Conservation (phyloP, 2,329 filamentous ascomycete species). For the Fulvia fulva region DNA sequence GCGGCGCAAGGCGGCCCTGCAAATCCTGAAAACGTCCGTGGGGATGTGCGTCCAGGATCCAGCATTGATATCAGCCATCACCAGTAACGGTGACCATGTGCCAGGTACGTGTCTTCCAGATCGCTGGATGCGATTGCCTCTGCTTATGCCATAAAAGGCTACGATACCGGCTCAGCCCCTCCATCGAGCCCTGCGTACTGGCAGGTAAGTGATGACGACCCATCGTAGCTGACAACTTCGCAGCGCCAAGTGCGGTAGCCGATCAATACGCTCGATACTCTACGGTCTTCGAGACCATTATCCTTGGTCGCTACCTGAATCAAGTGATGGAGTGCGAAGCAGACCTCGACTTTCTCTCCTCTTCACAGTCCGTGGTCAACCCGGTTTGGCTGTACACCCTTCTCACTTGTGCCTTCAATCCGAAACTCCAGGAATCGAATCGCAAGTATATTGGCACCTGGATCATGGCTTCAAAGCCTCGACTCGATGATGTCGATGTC, state of each 20-base stretch:
- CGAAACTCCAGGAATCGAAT: slow-evolving; percentile 43
- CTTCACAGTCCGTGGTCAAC: slow-evolving; percentile 34
- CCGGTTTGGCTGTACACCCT: slow-evolving; percentile 42
- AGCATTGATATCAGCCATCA: slow-evolving; percentile 1
- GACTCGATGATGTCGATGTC: slow-evolving; percentile 19
- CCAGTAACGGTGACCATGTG: background rate
- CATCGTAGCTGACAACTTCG: slow-evolving; percentile 1
- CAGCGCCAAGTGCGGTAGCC: slow-evolving; percentile 14
- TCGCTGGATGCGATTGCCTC: background rate
- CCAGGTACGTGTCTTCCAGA: slow-evolving; percentile 14
- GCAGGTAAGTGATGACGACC: slow-evolving; percentile 1
- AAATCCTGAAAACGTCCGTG: slow-evolving; percentile 42
- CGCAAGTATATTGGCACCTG: slow-evolving; percentile 45
- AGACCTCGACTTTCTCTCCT: slow-evolving; percentile 40
- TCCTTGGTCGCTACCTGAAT: slow-evolving; percentile 48
- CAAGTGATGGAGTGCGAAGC: slow-evolving; percentile 45
- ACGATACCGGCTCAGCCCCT: background rate
- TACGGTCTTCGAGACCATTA: slow-evolving; percentile 46
- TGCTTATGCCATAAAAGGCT: slow-evolving; percentile 7
- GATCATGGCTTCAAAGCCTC: slow-evolving; percentile 36
- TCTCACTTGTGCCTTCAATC: slow-evolving; percentile 39
- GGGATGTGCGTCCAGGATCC: slow-evolving; percentile 23
- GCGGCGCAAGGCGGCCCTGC: slow-evolving; percentile 45
- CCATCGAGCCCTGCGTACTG: background rate
- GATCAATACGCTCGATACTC: slow-evolving; percentile 42